These are phyloP conservation scores for Xerocomus nothofagi DNA, from an alignment of 1,284 basidiomycete species.

Conservation along the genomic window DNA sequence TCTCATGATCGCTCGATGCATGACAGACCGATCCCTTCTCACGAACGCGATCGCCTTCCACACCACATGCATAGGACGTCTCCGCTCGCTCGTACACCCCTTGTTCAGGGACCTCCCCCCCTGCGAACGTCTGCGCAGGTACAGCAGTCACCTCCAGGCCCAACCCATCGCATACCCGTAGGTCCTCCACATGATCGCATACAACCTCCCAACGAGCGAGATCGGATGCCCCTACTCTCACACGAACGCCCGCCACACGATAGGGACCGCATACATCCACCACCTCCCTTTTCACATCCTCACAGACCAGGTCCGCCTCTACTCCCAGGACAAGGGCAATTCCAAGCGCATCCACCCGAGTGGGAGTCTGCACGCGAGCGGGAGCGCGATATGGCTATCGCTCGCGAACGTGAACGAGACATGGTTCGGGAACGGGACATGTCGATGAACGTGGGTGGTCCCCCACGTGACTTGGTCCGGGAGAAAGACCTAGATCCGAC, in stretches of 20 bases:
- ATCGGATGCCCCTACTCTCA: slow-evolving; percentile 25
- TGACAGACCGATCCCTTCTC: slow-evolving; percentile 26
- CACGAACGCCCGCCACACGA: slow-evolving; percentile 33
- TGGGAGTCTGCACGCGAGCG: slow-evolving; percentile 28
- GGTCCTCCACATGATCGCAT: slow-evolving; percentile 28
- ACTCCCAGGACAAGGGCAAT: slow-evolving; percentile 35
- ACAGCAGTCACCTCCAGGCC: slow-evolving; percentile 30
- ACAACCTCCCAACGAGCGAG: slow-evolving; percentile 24
- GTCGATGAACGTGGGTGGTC: slow-evolving; percentile 17
- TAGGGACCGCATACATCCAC: slow-evolving; percentile 31
- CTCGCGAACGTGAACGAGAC: slow-evolving; percentile 29
- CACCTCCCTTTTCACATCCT: slow-evolving; percentile 21
- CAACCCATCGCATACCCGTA: slow-evolving; percentile 22
- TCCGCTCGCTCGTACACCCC: slow-evolving; percentile 23
- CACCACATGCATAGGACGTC: slow-evolving; percentile 28
- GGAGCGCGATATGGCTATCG: slow-evolving; percentile 18
- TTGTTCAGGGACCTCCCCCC: slow-evolving; percentile 14
- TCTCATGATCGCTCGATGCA: slow-evolving; percentile 27
- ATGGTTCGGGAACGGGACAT: slow-evolving; percentile 25
- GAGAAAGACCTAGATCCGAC: slow-evolving; percentile 28
- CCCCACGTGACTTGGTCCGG: slow-evolving; percentile 25
- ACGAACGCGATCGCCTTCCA: slow-evolving; percentile 25
- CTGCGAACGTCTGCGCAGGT: slow-evolving; percentile 14
- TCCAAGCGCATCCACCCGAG: slow-evolving; percentile 34
- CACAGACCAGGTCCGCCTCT: slow-evolving; percentile 20